Base-by-base conservation (phyloP, 2,329 filamentous ascomycete genomes). In the Ceratocystis albifundus region DNA sequence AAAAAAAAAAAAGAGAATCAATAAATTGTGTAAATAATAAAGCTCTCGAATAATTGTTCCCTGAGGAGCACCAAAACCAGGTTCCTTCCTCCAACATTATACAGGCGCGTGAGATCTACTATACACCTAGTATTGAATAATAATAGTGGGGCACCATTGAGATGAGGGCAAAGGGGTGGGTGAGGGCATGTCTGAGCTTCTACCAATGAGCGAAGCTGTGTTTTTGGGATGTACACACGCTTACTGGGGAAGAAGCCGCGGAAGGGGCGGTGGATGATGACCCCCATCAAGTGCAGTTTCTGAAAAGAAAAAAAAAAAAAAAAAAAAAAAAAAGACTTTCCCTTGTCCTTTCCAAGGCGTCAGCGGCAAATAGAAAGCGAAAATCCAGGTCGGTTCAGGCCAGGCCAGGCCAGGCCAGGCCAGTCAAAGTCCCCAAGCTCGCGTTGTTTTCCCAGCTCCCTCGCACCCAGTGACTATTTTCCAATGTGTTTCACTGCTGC, bases 251-350 rank as follows among this genome's bases (percentile, higher is more conserved):
- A 28, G 20, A 30, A 28, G 15, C 55, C 22, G 28, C 55, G 55
- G 55, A 59, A 59, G 55, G 55, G 55, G 55, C 55, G 55, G 55
- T 59, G 55, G 55, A 59, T 59, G 55, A 59, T 59, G 32, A n/a
- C 30, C 55, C 25, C 55, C 55, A 59, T 59, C 55, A 59, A 30
- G 55, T 59, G 55, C 55, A 59, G 55, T 59, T 59, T 59, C 55
- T 32, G 55, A 59, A 36, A 36, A 32, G 36, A 41, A 41, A 15
- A 1, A 41, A 41, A 15, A n/a, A 30, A 41, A 41, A 30, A 4
- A 4, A 3, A 36, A 36, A 41, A 41, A 15, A 1, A 41, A 41
- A 15, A n/a, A 30, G 3, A n/a, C 55, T 59, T 41, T 6, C 55
- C 28, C 28, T 36, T 5, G 55, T 59, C 25, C 55, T 28, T 32